Conservation (phyloP, 1,284 basidiomycete species). For the Trichosporon sp. region DNA sequence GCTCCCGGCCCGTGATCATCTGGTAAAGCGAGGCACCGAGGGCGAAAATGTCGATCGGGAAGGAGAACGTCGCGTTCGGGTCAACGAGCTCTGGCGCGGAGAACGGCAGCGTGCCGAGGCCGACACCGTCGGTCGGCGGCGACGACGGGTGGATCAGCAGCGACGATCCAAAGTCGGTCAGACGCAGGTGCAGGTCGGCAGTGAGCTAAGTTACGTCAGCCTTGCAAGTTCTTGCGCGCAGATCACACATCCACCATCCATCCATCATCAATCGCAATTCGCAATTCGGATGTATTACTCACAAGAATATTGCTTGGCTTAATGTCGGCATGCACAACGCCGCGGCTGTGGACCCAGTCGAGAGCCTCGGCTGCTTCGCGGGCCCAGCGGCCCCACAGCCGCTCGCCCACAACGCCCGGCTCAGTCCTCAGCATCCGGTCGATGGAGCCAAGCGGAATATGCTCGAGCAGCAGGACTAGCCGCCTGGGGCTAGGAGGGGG, state of each 20-base stretch:
- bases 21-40: constrained; percentile 52
- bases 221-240: too few relatives aligned
- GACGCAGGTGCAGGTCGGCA: constrained; percentile 40
- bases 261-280: not conserved
- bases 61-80: constrained; percentile 46
- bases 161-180: constrained; percentile 52
- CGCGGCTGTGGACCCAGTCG: constrained; percentile 48
- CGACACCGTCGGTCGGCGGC: constrained; percentile 48
- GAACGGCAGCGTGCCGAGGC: constrained; percentile 52
- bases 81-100: constrained; percentile 52
- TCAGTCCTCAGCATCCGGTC: constrained; percentile 44
- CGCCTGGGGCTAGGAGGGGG: constrained; percentile 11
- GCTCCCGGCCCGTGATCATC: constrained; percentile 50
- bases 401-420: constrained; percentile 38
- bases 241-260: too few relatives aligned
- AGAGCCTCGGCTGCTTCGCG: constrained; percentile 45
- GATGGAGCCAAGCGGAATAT: constrained; percentile 44
- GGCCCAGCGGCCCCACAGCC: constrained; percentile 47
- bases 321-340: constrained; percentile 51
- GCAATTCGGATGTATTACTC: constrained; percentile 17
- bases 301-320: constrained; percentile 47
- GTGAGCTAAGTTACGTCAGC: constrained; percentile 36
- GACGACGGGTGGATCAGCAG: constrained; percentile 46
- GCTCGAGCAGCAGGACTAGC: constrained; percentile 47
- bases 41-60: constrained; percentile 51